A percentile compares a stretch with the other conserved stretches of the same genome.
Evolutionary conservation across 257 asterid genomes (phyloP).

Genomic region (Solanum piurae): DNA sequence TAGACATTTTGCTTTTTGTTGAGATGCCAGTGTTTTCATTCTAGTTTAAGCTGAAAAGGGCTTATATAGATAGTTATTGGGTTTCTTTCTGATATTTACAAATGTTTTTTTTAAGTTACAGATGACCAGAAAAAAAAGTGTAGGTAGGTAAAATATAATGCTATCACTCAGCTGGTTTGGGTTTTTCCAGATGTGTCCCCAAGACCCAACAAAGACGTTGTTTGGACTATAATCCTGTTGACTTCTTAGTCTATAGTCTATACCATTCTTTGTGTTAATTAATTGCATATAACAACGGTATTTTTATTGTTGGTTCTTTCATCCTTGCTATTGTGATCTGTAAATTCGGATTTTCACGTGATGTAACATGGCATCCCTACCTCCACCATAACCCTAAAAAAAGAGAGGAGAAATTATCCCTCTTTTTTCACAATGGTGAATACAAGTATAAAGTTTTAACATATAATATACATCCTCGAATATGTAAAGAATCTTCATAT

Average conservation of each 20-base stretch:
- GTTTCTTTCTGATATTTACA: not conserved
- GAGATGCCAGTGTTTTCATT: not conserved
- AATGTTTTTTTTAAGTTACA: not conserved
- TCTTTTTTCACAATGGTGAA: not conserved
- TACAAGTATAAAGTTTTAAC: not conserved
- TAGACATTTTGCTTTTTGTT: not conserved
- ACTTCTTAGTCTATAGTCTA: not conserved
- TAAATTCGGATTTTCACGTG: constrained; percentile 21
- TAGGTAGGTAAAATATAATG: not conserved
- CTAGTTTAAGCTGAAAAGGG: not conserved
- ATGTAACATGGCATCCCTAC: constrained; percentile 15
- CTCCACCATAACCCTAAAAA: not conserved
- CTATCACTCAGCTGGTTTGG: not conserved
- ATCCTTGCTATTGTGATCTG: constrained; percentile 27
- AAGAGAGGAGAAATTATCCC: not conserved
- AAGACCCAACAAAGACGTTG: constrained; percentile 1
- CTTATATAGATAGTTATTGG: not conserved
- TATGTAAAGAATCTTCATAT: not conserved
- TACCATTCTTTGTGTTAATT: not conserved
- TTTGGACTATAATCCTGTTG: not conserved
- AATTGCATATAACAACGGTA: not conserved
- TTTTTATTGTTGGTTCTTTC: constrained; percentile 5
- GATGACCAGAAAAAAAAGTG: not conserved
- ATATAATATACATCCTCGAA: not conserved
- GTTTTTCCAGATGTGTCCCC: not conserved